Base-by-base conservation (phyloP, 768 basidiomycete genomes). In the Tubosaeta brunneosetosa region DNA sequence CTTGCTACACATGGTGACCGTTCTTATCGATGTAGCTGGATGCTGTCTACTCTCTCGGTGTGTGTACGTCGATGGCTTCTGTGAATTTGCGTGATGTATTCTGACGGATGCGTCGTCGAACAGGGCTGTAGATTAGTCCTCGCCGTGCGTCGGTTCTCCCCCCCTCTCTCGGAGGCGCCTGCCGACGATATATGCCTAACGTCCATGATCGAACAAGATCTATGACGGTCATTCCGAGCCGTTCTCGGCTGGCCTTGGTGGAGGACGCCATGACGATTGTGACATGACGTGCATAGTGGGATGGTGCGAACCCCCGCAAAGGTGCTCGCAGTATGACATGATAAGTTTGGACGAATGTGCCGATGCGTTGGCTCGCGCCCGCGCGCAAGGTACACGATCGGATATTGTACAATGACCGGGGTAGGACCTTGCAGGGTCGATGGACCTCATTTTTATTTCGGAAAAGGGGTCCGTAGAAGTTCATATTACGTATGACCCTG, bases 71-170 rank as follows among this genome's bases (percentile, higher is more conserved):
- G 19, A 45, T 10, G 14, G 13, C 44, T 19, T 31, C 16, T 25
- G n/a, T 17, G 14, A 33, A 11, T 33, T 11, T 6, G 4, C 14
- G 14, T 25, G 37, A 13, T 16, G 16, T 11, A 26, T 34, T 6
- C 3, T 27, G 36, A 22, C 31, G 19, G 33, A 37, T 32, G 43
- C 27, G 17, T 25, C 41, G 44, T 12, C 12, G 5, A 10, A 26
- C 37, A 57, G 48, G 55, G 56, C 14, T 53, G 56, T 38, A 42
- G 49, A 53, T 36, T 46, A n/a, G 27, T 41, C 25, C 42, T 58
- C 34, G 50, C 33, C 22, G 42, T 50, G 13, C 42, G 43, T 17
- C 45, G 36, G 44, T 45, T 53, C n/a, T 42, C 34, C 16, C 22
- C 51, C 19, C 29, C 26, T 9, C 14, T 14, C 29, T 25, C 11